Evolutionary conservation across 2,329 filamentous ascomycete species (phyloP).

Genomic region (Diaporthe batatas): DNA sequence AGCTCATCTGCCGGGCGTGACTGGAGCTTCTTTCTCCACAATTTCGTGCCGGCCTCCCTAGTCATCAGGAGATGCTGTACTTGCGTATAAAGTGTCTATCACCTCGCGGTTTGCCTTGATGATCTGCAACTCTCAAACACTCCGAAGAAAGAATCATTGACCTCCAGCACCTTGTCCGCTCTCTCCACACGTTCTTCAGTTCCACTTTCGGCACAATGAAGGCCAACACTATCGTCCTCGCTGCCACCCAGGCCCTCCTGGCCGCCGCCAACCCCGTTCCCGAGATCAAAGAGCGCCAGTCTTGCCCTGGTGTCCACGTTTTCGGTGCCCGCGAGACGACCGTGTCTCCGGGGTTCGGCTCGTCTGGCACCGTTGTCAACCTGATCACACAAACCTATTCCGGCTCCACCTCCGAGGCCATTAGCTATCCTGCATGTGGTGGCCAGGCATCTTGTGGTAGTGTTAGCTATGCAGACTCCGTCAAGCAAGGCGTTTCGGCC

Average conservation of each 20-base stretch:
- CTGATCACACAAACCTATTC: conserved; percentile 58
- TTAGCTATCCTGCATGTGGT: conserved; percentile 69
- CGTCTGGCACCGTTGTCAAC: conserved; percentile 59
- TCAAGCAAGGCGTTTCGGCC: conserved; percentile 65
- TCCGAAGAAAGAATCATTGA: background rate
- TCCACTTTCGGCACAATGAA: conserved; percentile 39
- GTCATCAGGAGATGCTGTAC: background rate
- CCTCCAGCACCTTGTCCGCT: background rate
- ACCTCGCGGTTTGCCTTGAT: background rate
- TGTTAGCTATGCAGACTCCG: conserved; percentile 68
- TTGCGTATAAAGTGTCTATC: conserved; percentile 12
- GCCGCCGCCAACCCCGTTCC: conserved; percentile 41
- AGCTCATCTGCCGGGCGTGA: conserved; percentile 26
- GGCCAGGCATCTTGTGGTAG: conserved; percentile 68
- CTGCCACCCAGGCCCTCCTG: conserved; percentile 41
- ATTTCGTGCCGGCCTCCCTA: background rate
- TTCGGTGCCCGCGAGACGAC: conserved; percentile 67
- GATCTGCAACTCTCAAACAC: conserved; percentile 16
- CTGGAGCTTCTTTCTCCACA: conserved; percentile 11
- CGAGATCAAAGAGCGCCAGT: conserved; percentile 49
- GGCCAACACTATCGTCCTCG: conserved; percentile 36
- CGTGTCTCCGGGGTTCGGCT: conserved; percentile 59
- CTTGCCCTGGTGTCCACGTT: conserved; percentile 61
- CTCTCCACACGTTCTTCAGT: background rate
- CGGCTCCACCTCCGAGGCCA: conserved; percentile 61